Evolutionary conservation across 805 yeast genomes (phyloP), one percentile per base, ranked within the genome.

Genomic region (Schwanniomyces sp.): DNA sequence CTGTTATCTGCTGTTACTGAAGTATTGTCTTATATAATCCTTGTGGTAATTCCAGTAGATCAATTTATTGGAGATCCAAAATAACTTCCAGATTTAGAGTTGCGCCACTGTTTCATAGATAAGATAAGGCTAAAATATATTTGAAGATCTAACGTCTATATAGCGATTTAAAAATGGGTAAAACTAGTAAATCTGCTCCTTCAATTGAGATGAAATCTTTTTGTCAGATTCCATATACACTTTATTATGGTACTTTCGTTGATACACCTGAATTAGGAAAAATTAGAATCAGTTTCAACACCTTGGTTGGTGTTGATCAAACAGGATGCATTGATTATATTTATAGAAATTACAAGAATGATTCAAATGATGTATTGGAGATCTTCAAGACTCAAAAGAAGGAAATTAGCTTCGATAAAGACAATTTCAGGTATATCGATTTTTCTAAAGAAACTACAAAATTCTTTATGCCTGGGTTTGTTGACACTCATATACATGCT

Each of bases 191-290:
- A 2, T 5, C 14, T 12, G 5, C 10, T 3, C 18, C 21, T 14
- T 4, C 36, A 14, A 32, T 14, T 18, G 34, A 25, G 4, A 28
- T 24, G 30, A 57, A 53, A 39, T 62, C 64, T 5, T 36, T 40
- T 4, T 45, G 40, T 8, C 29, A 46, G 5, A 58, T 59, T 9
- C 57, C 53, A 10, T 71, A 70, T 55, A 75, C 79, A 0, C 70
- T 84, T 3, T 85, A 79, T 64, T 75, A 74, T 53, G 96, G 95
- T 5, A 84, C 91, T 1, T 75, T 88, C 49, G 78, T 85, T 9
- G 94, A 89, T 62, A 83, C 92, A 0, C 91, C 94, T 1, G 51
- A 43, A 1, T 61, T 87, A 14, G 84, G 82, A 1, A 60, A 68
- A 17, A 58, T 91, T 2, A 82, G 88, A 53, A 74, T 86, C 32